Evolutionary conservation across 352 stramenopile species (phyloP), one percentile per base, ranked within the genome.

Genomic region (Stephanocyclus meneghinianus): DNA sequence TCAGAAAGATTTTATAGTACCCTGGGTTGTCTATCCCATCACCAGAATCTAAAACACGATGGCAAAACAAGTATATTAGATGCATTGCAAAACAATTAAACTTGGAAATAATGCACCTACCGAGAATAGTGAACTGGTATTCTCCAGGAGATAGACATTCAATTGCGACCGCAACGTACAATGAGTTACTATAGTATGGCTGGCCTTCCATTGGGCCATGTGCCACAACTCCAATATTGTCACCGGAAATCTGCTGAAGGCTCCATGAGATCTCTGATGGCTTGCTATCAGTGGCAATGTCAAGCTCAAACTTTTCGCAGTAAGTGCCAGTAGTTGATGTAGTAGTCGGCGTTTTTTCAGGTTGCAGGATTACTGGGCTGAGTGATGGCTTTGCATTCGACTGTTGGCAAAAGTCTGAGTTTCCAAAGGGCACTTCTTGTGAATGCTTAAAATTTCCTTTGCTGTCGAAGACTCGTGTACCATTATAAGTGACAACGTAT

Each of bases 1-100:
- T 65, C 11, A 65, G 35, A 35, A 42, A 32, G 3, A 65, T 65
- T 51, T 48, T 65, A n/a, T 65, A 65, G n/a, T 65, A 65, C 8
- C 57, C 57, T n/a, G 57, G 57, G 4, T 11, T 48, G 9, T 29
- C 35, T 30, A 65, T 51, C 13, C 57, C 57, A 50, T 65, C 57
- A 51, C 7, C 35, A 40, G 35, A 9, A 9, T 5, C 32, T 35
- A 37, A 51, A 15, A 51, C 51, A 30, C 3, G 8, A 16, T 4
- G 30, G 7, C 30, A 13, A 5, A 26, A 60, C 11, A 11, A 30
- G 11, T 2, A 5, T 35, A 26, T 60, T 10, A 16, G 26, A 60
- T 60, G n/a, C 11, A 32, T 15, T 15, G n/a, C 30, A 11, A 11
- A 35, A 9, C 21, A 60, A 32, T 32, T 9, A 26, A 29, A 32